Base-by-base conservation (phyloP, 2,329 filamentous ascomycete genomes). In the Fonsecaea pedrosoi region DNA sequence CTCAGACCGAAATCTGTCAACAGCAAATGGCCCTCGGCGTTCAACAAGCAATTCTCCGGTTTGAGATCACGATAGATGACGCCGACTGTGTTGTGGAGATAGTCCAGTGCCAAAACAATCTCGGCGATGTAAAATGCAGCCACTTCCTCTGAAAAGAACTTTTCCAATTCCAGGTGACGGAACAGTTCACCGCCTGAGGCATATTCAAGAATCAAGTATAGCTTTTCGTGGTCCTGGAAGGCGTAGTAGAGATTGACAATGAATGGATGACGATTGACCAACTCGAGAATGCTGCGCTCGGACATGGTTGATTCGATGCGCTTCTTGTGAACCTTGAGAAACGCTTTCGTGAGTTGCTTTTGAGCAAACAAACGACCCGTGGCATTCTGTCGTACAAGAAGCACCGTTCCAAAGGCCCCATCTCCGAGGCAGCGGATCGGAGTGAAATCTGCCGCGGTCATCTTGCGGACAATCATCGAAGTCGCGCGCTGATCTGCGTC, bases 71-170 rank as follows among this genome's bases (percentile, higher is more conserved):
- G 92, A 80, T 99, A 99, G 70, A 99, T 90, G 58, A 99, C 94
- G 15, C 95, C 94, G 25, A 98, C 88, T 70, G 90, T 93, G 73
- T 91, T 89, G 80, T 99, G 95, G 32, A 99, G 86, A 78, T 99
- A 94, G 42, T 94, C 92, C 55, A 99, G 86, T 35, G 95, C 96
- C 30, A 99, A 87, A 4, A 97, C 89, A 89, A 99, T 96, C 81
- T 99, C 94, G 0, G 93, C 96, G 92, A 98, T 96, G 85, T 99
- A 99, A 79, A 98, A 99, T 1, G 94, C 92, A 0, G 94, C 91
- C 1, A 90, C 90, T 15, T 91, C 85, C 80, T 98, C 94, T 13
- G 90, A 86, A 73, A 99, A 98, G 92, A 98, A 98, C 78, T 92
- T 92, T 78, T 98, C 94, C 71, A 92, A 90, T 66, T 89, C 92